phyloP scores from a whole-genome alignment of 495 filamentous ascomycete genomes.

The Talaromyces adpressus region DNA sequence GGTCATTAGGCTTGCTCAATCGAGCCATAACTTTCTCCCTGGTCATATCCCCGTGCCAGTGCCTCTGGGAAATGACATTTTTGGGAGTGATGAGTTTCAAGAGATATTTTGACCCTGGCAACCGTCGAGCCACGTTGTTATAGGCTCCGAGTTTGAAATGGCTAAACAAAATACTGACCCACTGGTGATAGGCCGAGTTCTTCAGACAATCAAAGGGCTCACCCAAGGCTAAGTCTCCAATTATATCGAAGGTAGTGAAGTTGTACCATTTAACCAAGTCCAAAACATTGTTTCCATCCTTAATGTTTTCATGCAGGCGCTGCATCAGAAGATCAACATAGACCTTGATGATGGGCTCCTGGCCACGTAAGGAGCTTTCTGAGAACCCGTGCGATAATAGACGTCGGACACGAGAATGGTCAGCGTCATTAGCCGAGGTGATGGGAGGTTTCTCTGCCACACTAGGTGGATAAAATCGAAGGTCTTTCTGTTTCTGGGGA shows the following conservation, averaged over 20 bases:
- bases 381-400: not conserved
- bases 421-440: no score
- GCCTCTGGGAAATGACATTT: not conserved
- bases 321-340: not conserved
- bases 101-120: not conserved
- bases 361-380: not conserved
- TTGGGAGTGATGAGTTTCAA: not conserved
- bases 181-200: not conserved
- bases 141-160: not conserved
- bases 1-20: not conserved
- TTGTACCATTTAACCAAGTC: not conserved
- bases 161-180: not conserved
- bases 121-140: not conserved
- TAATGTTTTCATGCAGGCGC: not conserved
- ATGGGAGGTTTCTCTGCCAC: no score
- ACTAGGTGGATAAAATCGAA: no score
- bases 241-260: not conserved
- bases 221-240: not conserved
- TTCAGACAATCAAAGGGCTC: not conserved
- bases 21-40: not conserved
- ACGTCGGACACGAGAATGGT: conserved; percentile 14
- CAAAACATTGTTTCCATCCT: not conserved
- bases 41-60: not conserved
- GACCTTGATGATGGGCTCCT: not conserved
- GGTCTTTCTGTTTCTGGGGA: no score